phyloP scores from a whole-genome alignment of 2,329 filamentous ascomycete genomes.

The Monosporascus sp. region DNA sequence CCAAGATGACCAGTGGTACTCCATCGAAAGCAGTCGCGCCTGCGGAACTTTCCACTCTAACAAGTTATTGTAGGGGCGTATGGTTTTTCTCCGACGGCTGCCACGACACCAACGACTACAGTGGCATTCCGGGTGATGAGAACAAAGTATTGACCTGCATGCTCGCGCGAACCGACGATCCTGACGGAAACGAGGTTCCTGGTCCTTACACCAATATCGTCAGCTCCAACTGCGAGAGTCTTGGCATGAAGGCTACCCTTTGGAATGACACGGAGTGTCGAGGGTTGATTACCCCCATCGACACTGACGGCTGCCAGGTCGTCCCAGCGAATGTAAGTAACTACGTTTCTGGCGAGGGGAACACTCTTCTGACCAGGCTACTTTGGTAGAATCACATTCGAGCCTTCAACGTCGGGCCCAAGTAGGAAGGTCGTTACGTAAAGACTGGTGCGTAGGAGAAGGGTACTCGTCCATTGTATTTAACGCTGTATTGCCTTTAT shows the following conservation, averaged over 20 bases:
- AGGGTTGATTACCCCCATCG: neutral
- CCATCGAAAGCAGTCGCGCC: neutral
- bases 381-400: too few species aligned
- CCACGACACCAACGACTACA: neutral
- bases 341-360: too few species aligned
- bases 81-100: conserved; percentile 4
- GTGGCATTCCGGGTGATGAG: neutral
- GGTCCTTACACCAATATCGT: conserved; percentile 3
- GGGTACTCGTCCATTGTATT: neutral
- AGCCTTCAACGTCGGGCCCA: too few species aligned
- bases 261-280: neutral
- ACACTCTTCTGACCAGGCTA: too few species aligned
- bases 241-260: conserved; percentile 1
- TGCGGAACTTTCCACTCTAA: neutral
- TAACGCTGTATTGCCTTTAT: neutral
- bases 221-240: neutral
- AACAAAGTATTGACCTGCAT: conserved; percentile 1
- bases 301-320: neutral
- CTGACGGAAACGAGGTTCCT: neutral
- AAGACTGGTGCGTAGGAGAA: too few species aligned
- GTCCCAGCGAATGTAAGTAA: neutral
- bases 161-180: neutral
- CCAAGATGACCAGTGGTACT: too few species aligned
- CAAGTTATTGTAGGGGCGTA: neutral
- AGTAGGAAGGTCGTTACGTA: too few species aligned